Conservation (phyloP, 2,329 filamentous ascomycete genomes). For the Venturia nashicola region DNA sequence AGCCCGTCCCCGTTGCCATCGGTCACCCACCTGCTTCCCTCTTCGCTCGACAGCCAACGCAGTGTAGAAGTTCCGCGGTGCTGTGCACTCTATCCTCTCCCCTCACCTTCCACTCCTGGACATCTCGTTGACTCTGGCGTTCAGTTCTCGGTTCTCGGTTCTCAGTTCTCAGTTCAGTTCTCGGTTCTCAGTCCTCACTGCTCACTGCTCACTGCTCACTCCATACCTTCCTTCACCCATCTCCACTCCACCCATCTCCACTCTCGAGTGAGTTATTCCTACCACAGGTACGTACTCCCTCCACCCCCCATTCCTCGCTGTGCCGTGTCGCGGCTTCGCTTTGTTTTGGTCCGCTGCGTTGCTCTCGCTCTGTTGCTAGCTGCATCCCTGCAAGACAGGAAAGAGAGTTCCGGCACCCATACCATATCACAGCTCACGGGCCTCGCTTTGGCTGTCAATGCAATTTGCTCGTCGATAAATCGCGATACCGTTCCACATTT, state of each 20-base stretch:
- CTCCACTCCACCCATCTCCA: neutral
- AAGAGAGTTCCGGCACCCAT: neutral
- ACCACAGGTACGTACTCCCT: too few relatives aligned
- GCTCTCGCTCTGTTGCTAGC: neutral
- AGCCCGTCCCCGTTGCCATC: neutral
- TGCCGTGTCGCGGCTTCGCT: neutral
- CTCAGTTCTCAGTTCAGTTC: too few relatives aligned
- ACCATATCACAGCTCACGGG: neutral
- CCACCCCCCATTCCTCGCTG: too few relatives aligned
- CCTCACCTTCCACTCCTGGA: neutral
- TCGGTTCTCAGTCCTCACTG: too few relatives aligned
- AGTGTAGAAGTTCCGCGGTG: neutral
- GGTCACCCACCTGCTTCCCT: neutral
- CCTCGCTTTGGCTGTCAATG: neutral
- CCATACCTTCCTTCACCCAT: neutral
- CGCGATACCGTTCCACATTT: neutral
- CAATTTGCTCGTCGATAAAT: neutral
- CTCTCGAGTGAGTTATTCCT: too few relatives aligned
- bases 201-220: too few relatives aligned
- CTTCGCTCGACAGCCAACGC: neutral
- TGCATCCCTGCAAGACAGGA: neutral
- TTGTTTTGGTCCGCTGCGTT: neutral
- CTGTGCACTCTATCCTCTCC: neutral
- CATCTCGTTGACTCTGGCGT: neutral
- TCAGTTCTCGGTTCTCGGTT: too few relatives aligned